phyloP scores from a whole-genome alignment of 768 basidiomycete species.

The Mycena vitilis region DNA sequence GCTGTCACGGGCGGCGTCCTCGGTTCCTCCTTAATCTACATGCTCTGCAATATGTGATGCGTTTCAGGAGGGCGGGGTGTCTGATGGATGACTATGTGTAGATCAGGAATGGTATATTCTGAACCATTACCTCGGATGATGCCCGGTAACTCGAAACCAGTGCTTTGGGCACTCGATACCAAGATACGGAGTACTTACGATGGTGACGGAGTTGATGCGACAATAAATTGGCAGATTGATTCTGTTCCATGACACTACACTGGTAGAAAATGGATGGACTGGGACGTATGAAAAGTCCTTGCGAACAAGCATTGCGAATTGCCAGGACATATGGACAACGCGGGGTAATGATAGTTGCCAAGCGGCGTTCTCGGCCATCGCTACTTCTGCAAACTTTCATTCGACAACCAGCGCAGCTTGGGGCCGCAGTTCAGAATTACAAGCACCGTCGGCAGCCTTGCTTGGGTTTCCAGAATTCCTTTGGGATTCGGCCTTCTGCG shows the following conservation, averaged over 20 bases:
- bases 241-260: not conserved
- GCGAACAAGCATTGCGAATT: too few relatives aligned
- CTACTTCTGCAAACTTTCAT: too few relatives aligned
- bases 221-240: conserved; percentile 16
- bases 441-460: too few relatives aligned
- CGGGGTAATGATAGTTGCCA: too few relatives aligned
- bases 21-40: conserved; percentile 35
- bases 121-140: conserved; percentile 24
- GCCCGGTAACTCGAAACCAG: conserved; percentile 9
- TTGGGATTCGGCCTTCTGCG: too few relatives aligned
- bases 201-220: conserved; percentile 9
- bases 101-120: conserved; percentile 18
- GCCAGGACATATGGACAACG: too few relatives aligned
- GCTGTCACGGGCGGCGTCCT: conserved; percentile 30
- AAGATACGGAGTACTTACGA: not conserved
- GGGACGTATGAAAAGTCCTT: too few relatives aligned
- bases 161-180: conserved; percentile 17
- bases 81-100: conserved; percentile 27
- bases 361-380: too few relatives aligned
- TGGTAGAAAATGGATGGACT: too few relatives aligned
- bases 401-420: too few relatives aligned
- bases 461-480: too few relatives aligned
- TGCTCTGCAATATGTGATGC: conserved; percentile 37
- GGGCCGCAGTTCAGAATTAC: too few relatives aligned
- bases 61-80: conserved; percentile 27